These are phyloP conservation scores for Starmera dryadoides DNA, from an alignment of 805 yeast species.

Conservation along the genomic window DNA sequence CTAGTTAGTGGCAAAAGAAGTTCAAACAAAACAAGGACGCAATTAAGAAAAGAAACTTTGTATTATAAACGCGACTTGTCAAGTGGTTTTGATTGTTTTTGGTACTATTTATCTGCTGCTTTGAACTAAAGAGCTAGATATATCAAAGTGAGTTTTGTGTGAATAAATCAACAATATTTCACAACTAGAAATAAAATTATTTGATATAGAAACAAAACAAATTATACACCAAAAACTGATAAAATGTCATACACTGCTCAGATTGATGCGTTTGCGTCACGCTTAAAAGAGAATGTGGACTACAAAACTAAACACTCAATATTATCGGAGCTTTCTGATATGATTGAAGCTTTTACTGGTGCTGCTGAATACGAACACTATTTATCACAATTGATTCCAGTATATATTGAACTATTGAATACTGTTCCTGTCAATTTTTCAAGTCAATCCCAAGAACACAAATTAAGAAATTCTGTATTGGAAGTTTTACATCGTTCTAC, in stretches of 20 bases:
- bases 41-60: no score
- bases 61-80: no score
- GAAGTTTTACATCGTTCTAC: constrained; percentile 79
- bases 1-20: background rate
- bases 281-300: constrained; percentile 50
- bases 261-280: constrained; percentile 59
- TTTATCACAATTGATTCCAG: constrained; percentile 61
- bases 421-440: constrained; percentile 68
- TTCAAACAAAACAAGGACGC: no score
- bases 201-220: no score
- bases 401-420: constrained; percentile 54
- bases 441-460: constrained; percentile 63
- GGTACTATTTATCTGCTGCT: no score
- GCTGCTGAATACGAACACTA: constrained; percentile 78
- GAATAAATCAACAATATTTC: background rate
- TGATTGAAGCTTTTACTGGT: constrained; percentile 76
- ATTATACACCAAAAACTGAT: no score
- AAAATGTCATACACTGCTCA: constrained; percentile 37
- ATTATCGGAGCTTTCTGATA: constrained; percentile 78
- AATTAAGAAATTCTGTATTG: constrained; percentile 65
- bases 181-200: no score
- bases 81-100: no score
- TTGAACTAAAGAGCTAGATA: no score
- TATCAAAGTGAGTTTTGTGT: no score
- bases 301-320: constrained; percentile 56